Conservation (phyloP, 345 rosid species). For the Citrus hindsii region DNA sequence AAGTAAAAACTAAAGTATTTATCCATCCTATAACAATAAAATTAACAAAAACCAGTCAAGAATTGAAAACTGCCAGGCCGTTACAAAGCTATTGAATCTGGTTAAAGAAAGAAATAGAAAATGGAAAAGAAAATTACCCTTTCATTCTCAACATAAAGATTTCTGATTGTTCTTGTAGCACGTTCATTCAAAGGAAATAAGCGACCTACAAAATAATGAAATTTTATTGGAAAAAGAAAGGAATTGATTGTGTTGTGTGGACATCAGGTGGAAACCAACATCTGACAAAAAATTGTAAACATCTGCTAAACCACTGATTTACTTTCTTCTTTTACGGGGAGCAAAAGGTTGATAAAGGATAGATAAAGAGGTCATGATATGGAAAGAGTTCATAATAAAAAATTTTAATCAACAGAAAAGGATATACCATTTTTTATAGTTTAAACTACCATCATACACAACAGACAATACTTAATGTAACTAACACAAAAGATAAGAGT, state of each 20-base stretch:
- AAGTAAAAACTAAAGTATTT: neutral
- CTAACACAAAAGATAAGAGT: constrained; percentile 5
- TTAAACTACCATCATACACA: neutral
- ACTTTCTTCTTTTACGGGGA: neutral
- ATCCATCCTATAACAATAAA: neutral
- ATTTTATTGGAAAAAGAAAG: neutral
- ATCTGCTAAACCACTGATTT: neutral
- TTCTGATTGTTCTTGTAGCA: constrained; percentile 81
- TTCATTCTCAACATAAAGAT: constrained; percentile 92
- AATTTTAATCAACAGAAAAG: neutral
- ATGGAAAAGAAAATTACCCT: constrained; percentile 50
- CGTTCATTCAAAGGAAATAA: constrained; percentile 83
- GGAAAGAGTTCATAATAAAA: neutral
- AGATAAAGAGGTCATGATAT: neutral
- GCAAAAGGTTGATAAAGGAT: neutral
- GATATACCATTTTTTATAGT: neutral
- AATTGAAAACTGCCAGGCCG: neutral
- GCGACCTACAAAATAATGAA: constrained; percentile 42
- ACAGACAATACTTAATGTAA: neutral
- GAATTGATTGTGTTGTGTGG: neutral
- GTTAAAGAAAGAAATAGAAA: neutral
- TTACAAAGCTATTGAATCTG: neutral
- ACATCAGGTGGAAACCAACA: constrained; percentile 4
- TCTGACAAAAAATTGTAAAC: neutral
- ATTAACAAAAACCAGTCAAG: neutral